Base-by-base conservation (phyloP, 805 yeast species). In the Suhomyces prunicola region DNA sequence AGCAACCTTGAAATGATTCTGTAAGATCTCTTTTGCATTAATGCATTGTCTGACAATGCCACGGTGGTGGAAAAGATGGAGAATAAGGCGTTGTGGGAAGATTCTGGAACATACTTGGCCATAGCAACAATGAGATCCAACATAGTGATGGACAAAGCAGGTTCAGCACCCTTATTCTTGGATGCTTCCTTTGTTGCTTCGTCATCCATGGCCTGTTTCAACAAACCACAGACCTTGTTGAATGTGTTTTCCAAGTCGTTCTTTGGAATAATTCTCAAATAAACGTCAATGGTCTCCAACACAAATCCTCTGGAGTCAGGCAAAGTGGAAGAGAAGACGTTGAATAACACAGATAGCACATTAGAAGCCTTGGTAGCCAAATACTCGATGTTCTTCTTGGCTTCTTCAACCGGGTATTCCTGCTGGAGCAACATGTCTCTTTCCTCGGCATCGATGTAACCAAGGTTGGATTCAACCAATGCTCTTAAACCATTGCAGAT, bases 81-180 rank as follows among this genome's bases (percentile, higher is more conserved):
- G 59, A 91, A 83, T 44, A 92, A 76, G 0, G 96, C 90, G 61
- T 80, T 78, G 69, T 89, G 88, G 4, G 87, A 81, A 2, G 85
- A 66, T 29, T 70, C 71, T 6, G 97, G 96, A 33, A 94, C 84
- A 63, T 87, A 89, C 61, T 88, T 88, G 26, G 93, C 82, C 89
- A 96, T 87, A 27, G 88, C 84, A 48, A 91, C 96, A 50, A 91
- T 80, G 53, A 94, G 78, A 67, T 94, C 99, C 87, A 93, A 81
- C 89, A 96, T 85, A 15, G 97, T 90, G 41, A 88, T 84, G 57
- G 90, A 82, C 57, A 86, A 71, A 48, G 82, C 78, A 23, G 87
- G 82, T 17, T 75, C 65, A 29, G 53, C 56, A 55, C 58, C 67
- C 47, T 48, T 72, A 63, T 39, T 62, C 58, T 63, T 70, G 44